Conservation (phyloP, 441 rosid genomes). For the Eutrema salsugineum region DNA sequence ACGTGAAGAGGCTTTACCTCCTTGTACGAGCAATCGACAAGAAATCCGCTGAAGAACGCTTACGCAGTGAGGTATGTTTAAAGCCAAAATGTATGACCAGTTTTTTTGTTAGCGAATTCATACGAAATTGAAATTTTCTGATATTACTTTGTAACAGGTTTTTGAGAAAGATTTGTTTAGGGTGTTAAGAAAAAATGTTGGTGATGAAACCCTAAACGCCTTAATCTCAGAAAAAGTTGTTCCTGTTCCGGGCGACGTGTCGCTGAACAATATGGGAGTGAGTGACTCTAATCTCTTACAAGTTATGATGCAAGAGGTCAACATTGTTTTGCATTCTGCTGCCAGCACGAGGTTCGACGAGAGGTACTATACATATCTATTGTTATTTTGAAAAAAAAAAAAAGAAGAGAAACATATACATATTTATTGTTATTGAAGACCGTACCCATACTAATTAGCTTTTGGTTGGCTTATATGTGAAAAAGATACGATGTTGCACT, state of each 20-base stretch:
- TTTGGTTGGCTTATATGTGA: background rate
- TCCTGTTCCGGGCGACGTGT: constrained; percentile 57
- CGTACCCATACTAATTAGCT: background rate
- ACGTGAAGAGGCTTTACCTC: constrained; percentile 17
- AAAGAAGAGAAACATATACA: too few species aligned
- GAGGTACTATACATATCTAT: constrained; percentile 4
- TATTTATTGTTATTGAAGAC: too few species aligned
- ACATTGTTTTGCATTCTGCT: constrained; percentile 56
- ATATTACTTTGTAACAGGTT: constrained; percentile 32
- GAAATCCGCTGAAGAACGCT: constrained; percentile 2
- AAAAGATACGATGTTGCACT: constrained; percentile 3
- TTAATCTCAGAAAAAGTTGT: constrained; percentile 47
- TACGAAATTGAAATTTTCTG: background rate
- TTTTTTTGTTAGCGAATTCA: background rate
- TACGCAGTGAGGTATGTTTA: constrained; percentile 9
- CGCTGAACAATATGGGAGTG: constrained; percentile 49
- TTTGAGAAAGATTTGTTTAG: constrained; percentile 59
- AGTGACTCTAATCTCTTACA: constrained; percentile 37
- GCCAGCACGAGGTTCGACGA: constrained; percentile 80
- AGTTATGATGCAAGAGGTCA: constrained; percentile 46
- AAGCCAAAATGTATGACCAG: background rate
- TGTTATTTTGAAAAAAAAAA: too few species aligned
- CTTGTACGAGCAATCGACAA: constrained; percentile 11
- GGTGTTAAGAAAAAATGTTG: constrained; percentile 45
- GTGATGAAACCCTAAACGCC: constrained; percentile 36